Evolutionary conservation across 192 early-diverging fungal species (phyloP).

Genomic region (Mortierella claussenii): DNA sequence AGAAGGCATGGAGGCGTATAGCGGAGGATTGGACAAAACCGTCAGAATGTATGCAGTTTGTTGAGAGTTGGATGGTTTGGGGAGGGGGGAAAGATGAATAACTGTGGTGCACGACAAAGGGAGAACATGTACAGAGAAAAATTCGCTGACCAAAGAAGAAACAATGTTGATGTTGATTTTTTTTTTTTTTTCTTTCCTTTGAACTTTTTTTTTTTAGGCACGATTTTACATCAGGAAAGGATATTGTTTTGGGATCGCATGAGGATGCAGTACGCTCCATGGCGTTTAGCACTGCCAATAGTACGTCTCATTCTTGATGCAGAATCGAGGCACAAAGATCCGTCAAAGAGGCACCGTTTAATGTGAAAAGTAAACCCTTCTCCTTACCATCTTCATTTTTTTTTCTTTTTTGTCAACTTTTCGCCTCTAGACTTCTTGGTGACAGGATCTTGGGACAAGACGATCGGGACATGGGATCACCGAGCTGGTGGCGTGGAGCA

Average conservation of each 20-base stretch:
- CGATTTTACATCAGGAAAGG: slow-evolving; percentile 68
- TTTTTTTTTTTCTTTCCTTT: too few species aligned
- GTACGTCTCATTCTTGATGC: slow-evolving; percentile 40
- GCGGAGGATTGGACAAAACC: slow-evolving; percentile 80
- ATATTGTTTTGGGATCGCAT: slow-evolving; percentile 78
- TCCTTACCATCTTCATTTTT: too few species aligned
- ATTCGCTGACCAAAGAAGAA: too few species aligned
- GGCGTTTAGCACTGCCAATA: slow-evolving; percentile 63
- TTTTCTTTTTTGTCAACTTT: too few species aligned
- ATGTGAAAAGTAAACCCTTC: too few species aligned
- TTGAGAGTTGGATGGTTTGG: too few species aligned
- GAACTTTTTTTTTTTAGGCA: slow-evolving; percentile 61
- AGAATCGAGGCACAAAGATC: too few species aligned
- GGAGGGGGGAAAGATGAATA: too few species aligned
- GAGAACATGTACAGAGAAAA: too few species aligned
- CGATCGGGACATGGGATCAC: slow-evolving; percentile 82
- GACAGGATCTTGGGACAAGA: slow-evolving; percentile 94
- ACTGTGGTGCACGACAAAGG: too few species aligned
- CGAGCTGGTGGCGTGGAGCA: slow-evolving; percentile 55
- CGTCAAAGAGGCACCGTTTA: not conserved
- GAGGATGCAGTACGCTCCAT: slow-evolving; percentile 81
- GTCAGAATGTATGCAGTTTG: slow-evolving; percentile 77
- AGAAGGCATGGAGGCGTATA: slow-evolving; percentile 65
- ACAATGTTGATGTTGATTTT: too few species aligned
- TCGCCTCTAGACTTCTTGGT: slow-evolving; percentile 77